Base-by-base conservation (phyloP, 108 stramenopile genomes). In the Ochromonas danica region DNA sequence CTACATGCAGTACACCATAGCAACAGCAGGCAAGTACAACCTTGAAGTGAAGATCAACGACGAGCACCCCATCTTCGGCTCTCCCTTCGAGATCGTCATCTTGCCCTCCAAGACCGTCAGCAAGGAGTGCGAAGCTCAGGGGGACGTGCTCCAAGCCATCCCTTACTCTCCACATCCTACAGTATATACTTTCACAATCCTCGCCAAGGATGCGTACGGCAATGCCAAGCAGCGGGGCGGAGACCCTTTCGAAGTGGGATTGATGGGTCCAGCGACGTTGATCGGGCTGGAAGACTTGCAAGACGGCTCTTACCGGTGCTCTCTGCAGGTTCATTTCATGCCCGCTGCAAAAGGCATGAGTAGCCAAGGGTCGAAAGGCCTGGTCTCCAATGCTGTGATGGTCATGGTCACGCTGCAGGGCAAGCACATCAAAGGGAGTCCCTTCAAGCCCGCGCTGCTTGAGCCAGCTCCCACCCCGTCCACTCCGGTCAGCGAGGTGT, bases 191-290 rank as follows among this genome's bases (percentile, higher is more conserved):
- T 75, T 75, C 25, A 75, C 35, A 3, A 60, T 75, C 14, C 22
- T 27, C 30, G 72, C 40, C 10, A 42, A 35, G 72, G 72, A 75
- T 33, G 28, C 10, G 3, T 75, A 35, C 25, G 72, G 72, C 14
- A 75, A 75, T 75, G 10, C 10, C 28, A 75, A 75, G 41, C 3
- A 27, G 3, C 36, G 72, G 10, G 72, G 72, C 6, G 72, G 72
- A 75, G 72, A 75, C 25, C 72, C 72, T 10, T 75, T 75, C 38
- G 72, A 75, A 60, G 45, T 75, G 14, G 31, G 72, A 14, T 3
- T 75, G 10, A 75, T 75, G 72, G 72, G 72, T 75, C 72, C 72
- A 57, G 72, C 31, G 10, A 38, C 3, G 10, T 27, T 75, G 27
- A n/a, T 57, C 10, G 40, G 25, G 3, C 6, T 75, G 40, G 27